These are phyloP conservation scores for Mycena alexandri DNA, from an alignment of 768 basidiomycete genomes.

Conservation along the genomic window DNA sequence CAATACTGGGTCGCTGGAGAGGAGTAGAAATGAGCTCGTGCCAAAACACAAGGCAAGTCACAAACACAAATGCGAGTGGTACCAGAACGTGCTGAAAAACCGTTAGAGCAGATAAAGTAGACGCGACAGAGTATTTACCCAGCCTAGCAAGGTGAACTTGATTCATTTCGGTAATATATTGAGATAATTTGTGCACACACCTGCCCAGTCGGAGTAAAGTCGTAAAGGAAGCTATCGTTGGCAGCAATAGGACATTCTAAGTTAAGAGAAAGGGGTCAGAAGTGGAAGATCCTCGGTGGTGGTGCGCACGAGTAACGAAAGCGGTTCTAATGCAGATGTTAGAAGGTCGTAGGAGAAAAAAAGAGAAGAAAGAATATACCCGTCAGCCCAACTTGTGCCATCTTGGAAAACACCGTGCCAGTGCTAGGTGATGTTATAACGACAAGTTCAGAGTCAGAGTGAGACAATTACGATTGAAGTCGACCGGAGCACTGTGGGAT, in stretches of 20 bases:
- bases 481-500: constrained; percentile 52
- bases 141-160: background rate
- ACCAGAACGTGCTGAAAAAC: constrained; percentile 22
- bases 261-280: too few species aligned
- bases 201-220: constrained; percentile 36
- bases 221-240: constrained; percentile 45
- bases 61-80: constrained; percentile 28
- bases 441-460: background rate
- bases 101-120: background rate
- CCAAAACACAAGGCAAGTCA: background rate
- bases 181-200: constrained; percentile 2
- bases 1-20: constrained; percentile 20
- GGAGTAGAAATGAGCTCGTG: background rate
- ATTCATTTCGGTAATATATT: too few species aligned
- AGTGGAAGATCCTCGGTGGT: background rate
- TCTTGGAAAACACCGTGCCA: constrained; percentile 44
- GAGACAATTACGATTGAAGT: constrained; percentile 52
- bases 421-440: constrained; percentile 15
- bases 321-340: constrained; percentile 1
- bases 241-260: constrained; percentile 48
- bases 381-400: constrained; percentile 44
- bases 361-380: constrained; percentile 38
- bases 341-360: background rate
- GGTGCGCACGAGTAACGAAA: constrained; percentile 28
- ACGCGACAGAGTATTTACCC: background rate